Conservation (phyloP, 2,329 filamentous ascomycete genomes). For the Coniochaeta ligniaria region DNA sequence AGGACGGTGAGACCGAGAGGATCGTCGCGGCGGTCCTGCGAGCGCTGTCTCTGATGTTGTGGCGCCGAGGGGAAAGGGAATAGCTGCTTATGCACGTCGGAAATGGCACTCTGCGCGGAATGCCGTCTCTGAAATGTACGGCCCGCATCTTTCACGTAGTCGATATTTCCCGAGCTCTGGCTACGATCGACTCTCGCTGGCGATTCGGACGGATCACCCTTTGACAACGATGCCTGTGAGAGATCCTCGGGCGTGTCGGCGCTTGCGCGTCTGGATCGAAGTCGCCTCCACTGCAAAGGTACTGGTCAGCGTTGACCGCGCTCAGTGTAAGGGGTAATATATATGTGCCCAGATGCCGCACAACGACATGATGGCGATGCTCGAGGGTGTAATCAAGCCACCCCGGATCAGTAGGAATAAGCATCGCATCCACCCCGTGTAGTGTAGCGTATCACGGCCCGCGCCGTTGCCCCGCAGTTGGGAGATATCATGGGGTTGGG, state of each 20-base stretch:
- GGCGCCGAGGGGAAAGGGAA: background rate
- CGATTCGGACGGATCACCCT: background rate
- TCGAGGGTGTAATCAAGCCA: background rate
- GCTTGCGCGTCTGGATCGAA: background rate
- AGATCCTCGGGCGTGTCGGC: background rate
- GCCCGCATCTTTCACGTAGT: background rate
- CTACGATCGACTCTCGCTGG: background rate
- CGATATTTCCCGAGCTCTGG: background rate
- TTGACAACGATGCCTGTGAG: background rate
- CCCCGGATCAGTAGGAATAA: background rate
- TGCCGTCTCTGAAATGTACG: background rate
- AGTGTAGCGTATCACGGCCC: background rate
- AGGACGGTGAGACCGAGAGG: constrained; percentile 10
- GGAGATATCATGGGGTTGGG: background rate
- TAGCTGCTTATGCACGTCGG: background rate
- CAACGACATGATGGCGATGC: background rate
- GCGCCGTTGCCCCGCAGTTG: background rate
- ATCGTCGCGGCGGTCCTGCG: constrained; percentile 4
- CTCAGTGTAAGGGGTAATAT: background rate
- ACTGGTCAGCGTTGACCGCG: background rate
- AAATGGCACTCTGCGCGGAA: background rate
- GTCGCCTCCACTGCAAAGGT: background rate
- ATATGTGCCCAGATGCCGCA: background rate
- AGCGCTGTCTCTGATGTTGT: background rate
- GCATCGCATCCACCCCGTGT: background rate